These are phyloP conservation scores for Dactylellina leptospora DNA, from an alignment of 2,329 filamentous ascomycete species.

Conservation along the genomic window DNA sequence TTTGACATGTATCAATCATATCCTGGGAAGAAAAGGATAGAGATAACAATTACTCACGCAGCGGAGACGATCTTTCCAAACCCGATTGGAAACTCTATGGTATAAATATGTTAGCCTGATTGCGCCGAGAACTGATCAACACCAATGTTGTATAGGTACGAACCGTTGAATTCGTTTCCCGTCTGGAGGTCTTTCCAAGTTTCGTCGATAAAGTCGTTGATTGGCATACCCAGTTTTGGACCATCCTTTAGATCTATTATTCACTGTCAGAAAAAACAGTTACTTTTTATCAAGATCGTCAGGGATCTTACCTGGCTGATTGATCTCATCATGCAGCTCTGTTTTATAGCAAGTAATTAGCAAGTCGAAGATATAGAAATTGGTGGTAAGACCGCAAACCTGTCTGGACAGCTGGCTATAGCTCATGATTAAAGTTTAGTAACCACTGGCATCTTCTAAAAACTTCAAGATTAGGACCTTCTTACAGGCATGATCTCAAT, in stretches of 20 bases:
- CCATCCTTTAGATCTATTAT: constrained; percentile 61
- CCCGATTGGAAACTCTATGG: constrained; percentile 30
- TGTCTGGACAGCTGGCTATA: constrained; percentile 41
- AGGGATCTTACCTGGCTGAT: constrained; percentile 58
- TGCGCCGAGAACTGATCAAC: neutral
- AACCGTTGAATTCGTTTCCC: constrained; percentile 62
- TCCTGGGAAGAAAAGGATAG: neutral
- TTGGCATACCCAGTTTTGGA: constrained; percentile 64
- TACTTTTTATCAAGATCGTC: neutral
- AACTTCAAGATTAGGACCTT: neutral
- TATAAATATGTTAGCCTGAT: neutral
- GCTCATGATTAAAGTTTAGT: too few relatives aligned
- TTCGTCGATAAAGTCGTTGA: constrained; percentile 63
- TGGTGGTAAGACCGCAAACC: neutral
- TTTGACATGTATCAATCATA: neutral
- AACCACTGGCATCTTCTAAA: too few relatives aligned
- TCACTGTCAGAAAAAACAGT: neutral
- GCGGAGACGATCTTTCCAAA: constrained; percentile 36
- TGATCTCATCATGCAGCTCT: constrained; percentile 64
- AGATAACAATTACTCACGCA: constrained; percentile 16
- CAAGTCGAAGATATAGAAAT: neutral
- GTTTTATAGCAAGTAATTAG: neutral
- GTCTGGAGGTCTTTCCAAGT: constrained; percentile 62
- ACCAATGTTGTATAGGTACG: neutral
- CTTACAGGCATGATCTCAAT: constrained; percentile 64